Conservation (phyloP, 345 rosid species). For the thale cress (Arabidopsis thaliana) region TAIR10.1 NC_003076.8:19522001-19522500, state of each 20-base stretch:
- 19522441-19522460: slow-evolving; percentile 26
- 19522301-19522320: not conserved
- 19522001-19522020: too few relatives aligned
- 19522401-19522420: slow-evolving; percentile 21
- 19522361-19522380: not conserved
- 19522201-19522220: not conserved
- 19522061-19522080: too few relatives aligned
- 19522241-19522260: not conserved
- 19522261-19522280: not conserved
- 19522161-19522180: not conserved
- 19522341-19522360: not conserved
- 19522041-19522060: too few relatives aligned
- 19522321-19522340: too few relatives aligned
- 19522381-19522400: slow-evolving; percentile 12
- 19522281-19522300: not conserved
- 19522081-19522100: too few relatives aligned
- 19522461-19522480: slow-evolving; percentile 18
- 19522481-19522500: slow-evolving; percentile 42
- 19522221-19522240: not conserved
- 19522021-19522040: too few relatives aligned
- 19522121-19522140: too few relatives aligned
- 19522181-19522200: not conserved
- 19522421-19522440: slow-evolving; percentile 26
- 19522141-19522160: not conserved
- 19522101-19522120: too few relatives aligned